phyloP scores from a whole-genome alignment of 345 rosid species.

The Brassica incana region DNA sequence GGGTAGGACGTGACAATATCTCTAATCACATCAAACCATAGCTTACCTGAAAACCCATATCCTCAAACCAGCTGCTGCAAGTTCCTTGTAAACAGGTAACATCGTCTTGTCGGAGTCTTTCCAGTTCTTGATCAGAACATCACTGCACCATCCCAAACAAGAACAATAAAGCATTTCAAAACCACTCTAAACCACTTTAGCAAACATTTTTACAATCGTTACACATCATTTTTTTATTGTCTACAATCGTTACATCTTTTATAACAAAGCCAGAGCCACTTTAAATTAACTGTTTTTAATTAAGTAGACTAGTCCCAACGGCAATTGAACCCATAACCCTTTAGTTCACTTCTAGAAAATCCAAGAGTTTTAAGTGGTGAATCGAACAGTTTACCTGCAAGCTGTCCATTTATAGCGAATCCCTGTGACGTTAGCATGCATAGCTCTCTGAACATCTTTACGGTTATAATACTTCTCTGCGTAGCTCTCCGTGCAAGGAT shows the following conservation, averaged over 20 bases:
- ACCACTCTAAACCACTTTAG: no score
- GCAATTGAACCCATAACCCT: no score
- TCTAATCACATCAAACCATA: background rate
- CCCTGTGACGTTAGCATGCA: slow-evolving; percentile 79
- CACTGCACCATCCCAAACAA: slow-evolving; percentile 45
- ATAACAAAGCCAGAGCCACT: background rate
- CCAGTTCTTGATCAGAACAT: slow-evolving; percentile 66
- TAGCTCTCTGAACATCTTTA: slow-evolving; percentile 69
- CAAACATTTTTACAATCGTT: no score
- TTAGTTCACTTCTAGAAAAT: no score
- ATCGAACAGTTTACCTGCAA: slow-evolving; percentile 59
- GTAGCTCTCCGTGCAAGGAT: slow-evolving; percentile 81
- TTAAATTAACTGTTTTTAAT: no score
- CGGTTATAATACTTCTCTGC: slow-evolving; percentile 84
- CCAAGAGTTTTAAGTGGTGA: background rate
- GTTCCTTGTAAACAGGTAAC: slow-evolving; percentile 72
- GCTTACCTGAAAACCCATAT: slow-evolving; percentile 93
- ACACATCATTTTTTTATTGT: no score
- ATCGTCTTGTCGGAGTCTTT: slow-evolving; percentile 70
- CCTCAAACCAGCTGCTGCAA: slow-evolving; percentile 69
- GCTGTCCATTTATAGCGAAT: slow-evolving; percentile 90
- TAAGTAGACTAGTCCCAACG: no score
- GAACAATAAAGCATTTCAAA: background rate
- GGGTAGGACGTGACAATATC: background rate
- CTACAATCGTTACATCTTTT: no score